Base-by-base conservation (phyloP, 78 protist species). In the Mantamonas sphyraenae region DNA sequence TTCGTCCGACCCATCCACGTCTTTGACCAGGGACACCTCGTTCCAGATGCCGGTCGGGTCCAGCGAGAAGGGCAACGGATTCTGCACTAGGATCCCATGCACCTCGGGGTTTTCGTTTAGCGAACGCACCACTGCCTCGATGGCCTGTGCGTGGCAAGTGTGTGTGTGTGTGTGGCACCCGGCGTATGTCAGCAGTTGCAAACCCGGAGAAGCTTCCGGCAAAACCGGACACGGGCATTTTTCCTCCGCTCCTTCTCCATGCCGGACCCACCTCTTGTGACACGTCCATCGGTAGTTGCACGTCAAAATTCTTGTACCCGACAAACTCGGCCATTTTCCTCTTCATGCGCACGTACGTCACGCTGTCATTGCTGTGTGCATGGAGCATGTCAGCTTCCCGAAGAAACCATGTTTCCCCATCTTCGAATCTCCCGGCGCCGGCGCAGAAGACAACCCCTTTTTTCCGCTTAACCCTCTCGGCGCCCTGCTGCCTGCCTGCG, bases 51-150 rank as follows among this genome's bases (percentile, higher is more conserved):
- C 26, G 43, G 24, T 59, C 68, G 90, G 96, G 70, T 86, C 51
- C 26, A 95, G 70, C 67, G 91, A 96, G 31, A 40, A 7, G 34
- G 98, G 98, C 20, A 95, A 87, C 7, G 98, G 98, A 24, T 95
- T 80, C 78, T 95, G 98, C 9, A 95, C 97, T 16, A 95, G 53
- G 57, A 95, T 80, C 19, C 88, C 92, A 31, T 81, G 68, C 24
- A 76, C 30, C 5, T 22, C 5, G 8, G 82, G 65, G 69, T 80
- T 47, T 19, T 31, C 35, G 51, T 75, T 74, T 37, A 63, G 57
- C 57, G 31, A 60, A 0, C 14, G 12, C 19, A 77, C 64, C 37
- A 26, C 17, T 4, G 10, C 37, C 39, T 26, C 53, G 8, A 60
- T 2, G 17, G 45, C 8, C 40, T n/a, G 26, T 31, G 61, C 9